phyloP scores from a whole-genome alignment of 208 protist genomes.

The Tritrichomonas musculus region DNA sequence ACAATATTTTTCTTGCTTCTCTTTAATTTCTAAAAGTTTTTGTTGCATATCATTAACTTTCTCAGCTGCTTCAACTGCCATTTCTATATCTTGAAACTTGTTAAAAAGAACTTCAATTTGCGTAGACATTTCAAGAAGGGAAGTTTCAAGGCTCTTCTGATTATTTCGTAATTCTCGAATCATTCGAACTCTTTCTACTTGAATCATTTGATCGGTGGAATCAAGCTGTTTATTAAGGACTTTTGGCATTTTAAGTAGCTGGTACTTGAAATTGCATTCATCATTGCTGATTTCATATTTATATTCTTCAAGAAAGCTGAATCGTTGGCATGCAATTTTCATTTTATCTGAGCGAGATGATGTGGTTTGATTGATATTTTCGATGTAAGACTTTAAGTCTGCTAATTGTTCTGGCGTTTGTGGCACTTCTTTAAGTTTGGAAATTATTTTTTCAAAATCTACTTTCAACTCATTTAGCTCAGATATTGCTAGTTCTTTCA shows the following conservation, averaged over 20 bases:
- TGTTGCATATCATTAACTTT: neutral
- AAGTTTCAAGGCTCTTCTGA: neutral
- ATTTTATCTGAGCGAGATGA: neutral
- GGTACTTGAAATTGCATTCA: neutral
- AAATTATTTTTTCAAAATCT: neutral
- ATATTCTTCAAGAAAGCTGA: neutral
- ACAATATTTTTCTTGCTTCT: neutral
- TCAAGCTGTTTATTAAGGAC: neutral
- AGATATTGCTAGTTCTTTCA: neutral
- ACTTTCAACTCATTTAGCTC: neutral
- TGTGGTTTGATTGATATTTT: neutral
- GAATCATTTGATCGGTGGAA: neutral
- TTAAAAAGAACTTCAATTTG: neutral
- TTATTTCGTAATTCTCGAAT: neutral
- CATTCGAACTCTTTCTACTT: neutral
- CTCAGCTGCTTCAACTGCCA: neutral
- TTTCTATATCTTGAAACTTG: slow-evolving; percentile 1
- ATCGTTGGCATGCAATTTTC: neutral
- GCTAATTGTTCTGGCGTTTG: neutral
- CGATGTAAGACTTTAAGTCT: neutral
- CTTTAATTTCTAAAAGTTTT: neutral
- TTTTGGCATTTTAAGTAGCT: neutral
- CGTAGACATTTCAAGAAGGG: neutral
- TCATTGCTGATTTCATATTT: neutral
- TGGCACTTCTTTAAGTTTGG: neutral